Conservation (phyloP, 2,329 filamentous ascomycete species). For the Sordariomycetes sp. region DNA sequence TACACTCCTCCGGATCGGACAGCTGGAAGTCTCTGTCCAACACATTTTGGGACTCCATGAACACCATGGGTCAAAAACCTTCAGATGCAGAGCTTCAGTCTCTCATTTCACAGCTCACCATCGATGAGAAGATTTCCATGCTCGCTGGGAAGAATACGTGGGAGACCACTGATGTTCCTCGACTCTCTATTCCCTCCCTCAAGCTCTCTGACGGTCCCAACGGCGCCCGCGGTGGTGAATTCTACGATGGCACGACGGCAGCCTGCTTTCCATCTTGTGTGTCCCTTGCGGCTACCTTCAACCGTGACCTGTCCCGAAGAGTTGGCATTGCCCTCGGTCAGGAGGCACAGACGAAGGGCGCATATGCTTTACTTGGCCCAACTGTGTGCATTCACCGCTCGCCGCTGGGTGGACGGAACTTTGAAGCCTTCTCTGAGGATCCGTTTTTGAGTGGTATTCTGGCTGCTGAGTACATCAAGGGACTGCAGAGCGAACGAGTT, state of each 20-base stretch:
- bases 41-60: too few species aligned
- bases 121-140: too few species aligned
- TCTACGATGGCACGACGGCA: constrained; percentile 16
- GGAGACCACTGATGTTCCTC: too few species aligned
- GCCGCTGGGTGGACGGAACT: constrained; percentile 36
- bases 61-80: too few species aligned
- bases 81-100: too few species aligned
- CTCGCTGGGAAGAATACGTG: too few species aligned
- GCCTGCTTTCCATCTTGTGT: constrained; percentile 21
- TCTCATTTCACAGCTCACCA: too few species aligned
- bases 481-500: constrained; percentile 31
- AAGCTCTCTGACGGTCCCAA: constrained; percentile 18
- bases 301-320: constrained; percentile 43
- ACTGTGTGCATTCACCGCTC: constrained; percentile 40
- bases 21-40: too few species aligned
- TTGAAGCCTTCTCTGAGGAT: constrained; percentile 38
- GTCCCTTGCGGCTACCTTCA: constrained; percentile 52
- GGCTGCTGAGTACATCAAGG: constrained; percentile 31
- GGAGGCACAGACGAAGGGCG: constrained; percentile 47
- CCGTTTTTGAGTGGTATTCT: constrained; percentile 34
- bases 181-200: too few species aligned
- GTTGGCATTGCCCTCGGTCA: constrained; percentile 51
- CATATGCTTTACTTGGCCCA: constrained; percentile 63
- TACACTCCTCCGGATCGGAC: too few species aligned
- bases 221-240: constrained; percentile 21